Conservation (phyloP, 2,329 filamentous ascomycete genomes). For the Colletotrichum gloeosporioides region DNA sequence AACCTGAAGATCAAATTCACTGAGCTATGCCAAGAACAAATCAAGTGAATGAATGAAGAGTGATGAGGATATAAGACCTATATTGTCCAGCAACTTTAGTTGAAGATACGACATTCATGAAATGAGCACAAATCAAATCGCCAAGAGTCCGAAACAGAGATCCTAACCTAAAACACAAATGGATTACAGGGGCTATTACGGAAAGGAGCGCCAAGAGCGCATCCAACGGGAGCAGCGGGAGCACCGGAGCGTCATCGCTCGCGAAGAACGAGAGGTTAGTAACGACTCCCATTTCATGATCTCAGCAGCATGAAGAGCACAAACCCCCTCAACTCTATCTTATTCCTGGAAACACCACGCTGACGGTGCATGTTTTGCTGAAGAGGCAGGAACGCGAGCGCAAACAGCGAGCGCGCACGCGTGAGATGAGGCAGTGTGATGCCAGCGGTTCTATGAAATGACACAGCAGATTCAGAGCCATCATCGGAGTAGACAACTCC, state of each 20-base stretch:
- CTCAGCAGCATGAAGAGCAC: not conserved
- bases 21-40: not conserved
- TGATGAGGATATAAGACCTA: not conserved
- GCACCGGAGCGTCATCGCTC: not conserved
- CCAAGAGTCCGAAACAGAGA: not conserved
- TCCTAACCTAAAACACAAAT: not conserved
- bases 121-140: not conserved
- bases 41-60: not conserved
- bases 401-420: not conserved
- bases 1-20: not conserved
- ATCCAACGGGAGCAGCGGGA: not conserved
- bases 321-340: not conserved
- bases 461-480: not conserved
- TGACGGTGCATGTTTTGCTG: not conserved
- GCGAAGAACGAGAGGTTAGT: not conserved
- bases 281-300: accelerated
- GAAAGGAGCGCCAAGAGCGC: not conserved
- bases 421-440: not conserved
- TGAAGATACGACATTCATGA: not conserved
- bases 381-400: not conserved
- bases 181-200: not conserved
- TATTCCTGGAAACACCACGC: not conserved
- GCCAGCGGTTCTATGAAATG: not conserved
- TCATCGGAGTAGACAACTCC: not conserved
- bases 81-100: accelerated